Base-by-base conservation (phyloP, 129 eudicot genomes). In the Erigeron canadensis region DNA sequence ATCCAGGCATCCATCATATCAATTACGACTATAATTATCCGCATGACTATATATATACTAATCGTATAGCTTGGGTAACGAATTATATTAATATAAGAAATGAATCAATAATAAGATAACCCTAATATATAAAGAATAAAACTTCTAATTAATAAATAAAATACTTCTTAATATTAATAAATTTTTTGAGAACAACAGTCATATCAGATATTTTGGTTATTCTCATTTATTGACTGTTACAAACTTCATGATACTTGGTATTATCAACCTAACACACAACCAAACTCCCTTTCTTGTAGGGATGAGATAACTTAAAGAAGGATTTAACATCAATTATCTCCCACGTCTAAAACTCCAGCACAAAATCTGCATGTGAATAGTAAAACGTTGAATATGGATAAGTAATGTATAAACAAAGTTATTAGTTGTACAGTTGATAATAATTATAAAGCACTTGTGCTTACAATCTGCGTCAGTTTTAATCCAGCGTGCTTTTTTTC, bases 391-490 rank as follows among this genome's bases (percentile, higher is more conserved):
- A 53, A 18, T 18, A 19, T 17, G 15, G 56, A 62, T 63, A 22
- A 73, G 69, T 50, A 54, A 63, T 16, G 59, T 37, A 28, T 48
- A 18, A 13, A 46, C 51, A 12, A 43, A 23, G 40, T 65, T 45
- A 59, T 40, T 43, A 43, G 58, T 59, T 45, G 69, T 59, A 28
- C 16, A 11, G 23, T 34, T 47, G 19, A 54, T 18, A 53, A 71
- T 37, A 55, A 5, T 71, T 39, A 11, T 46, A 57, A 65, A 39
- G 53, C 44, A 72, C 39, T 51, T 78, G 67, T 69, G 84, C 97
- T 91, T 86, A 91, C 97, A 91, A 38, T 91, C 92, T 42, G 75
- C 86, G 63, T 91, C 97, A 17, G 95, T 85, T 51, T 76, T 85
- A 67, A 91, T 86, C 97, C 97, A 91, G 71, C 73, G 87, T 64